These are phyloP conservation scores for Penicillium brevicompactum DNA, from an alignment of 2,329 filamentous ascomycete genomes.

Conservation along the genomic window DNA sequence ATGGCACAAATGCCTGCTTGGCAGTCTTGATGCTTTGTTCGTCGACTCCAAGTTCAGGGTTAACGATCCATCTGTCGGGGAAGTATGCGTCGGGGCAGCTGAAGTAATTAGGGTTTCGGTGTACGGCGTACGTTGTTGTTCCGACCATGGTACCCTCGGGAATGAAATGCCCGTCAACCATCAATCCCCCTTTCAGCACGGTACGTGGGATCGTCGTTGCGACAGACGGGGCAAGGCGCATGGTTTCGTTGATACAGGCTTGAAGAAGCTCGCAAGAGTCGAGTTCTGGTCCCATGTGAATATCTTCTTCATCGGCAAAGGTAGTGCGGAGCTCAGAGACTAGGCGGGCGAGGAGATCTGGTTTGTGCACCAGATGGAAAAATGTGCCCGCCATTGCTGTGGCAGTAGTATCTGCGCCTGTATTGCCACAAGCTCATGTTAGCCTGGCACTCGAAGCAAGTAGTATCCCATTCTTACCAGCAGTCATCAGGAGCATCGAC, in stretches of 20 bases:
- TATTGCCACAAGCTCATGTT: neutral
- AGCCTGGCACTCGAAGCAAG: neutral
- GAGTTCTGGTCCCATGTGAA: neutral
- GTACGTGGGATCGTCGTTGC: neutral
- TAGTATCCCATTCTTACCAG: neutral
- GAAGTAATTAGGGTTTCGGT: conserved; percentile 4
- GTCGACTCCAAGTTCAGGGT: neutral
- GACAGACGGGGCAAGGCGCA: conserved; percentile 6
- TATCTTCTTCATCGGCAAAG: conserved; percentile 3
- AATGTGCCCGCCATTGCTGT: conserved; percentile 7
- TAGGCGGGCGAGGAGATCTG: neutral
- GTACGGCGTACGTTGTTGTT: conserved; percentile 3
- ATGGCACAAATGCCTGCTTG: conserved; percentile 7
- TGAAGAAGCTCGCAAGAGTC: conserved; percentile 7
- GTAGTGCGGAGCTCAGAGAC: conserved; percentile 1
- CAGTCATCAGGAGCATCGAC: conserved; percentile 6
- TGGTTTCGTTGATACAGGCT: conserved; percentile 10
- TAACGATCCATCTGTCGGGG: conserved; percentile 7
- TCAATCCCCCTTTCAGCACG: conserved; percentile 3
- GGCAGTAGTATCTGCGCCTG: conserved; percentile 7
- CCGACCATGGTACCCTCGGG: conserved; percentile 10
- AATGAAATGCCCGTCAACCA: conserved; percentile 4
- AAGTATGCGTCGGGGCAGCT: neutral
- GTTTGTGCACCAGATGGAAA: conserved; percentile 5
- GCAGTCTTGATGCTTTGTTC: conserved; percentile 2